Percentiles rank a stretch among this genome's conserved stretches.
Conservation (phyloP, 306 rosid genomes). For the Astragalus membranaceus region DNA sequence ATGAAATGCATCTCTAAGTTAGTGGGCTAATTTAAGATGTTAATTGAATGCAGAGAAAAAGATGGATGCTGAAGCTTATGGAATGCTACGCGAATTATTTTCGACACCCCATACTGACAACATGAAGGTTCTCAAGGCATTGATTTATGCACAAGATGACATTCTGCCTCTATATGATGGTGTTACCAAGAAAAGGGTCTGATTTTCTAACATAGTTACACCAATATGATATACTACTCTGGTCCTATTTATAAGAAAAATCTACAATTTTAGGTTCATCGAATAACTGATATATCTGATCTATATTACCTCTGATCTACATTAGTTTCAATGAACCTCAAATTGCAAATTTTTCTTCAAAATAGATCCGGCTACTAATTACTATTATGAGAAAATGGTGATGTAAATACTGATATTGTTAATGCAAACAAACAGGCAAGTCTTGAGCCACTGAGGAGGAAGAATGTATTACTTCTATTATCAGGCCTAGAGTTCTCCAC, state of each 20-base stretch:
- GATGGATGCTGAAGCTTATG: slow-evolving; percentile 43
- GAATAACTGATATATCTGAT: no score
- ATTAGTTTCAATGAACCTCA: no score
- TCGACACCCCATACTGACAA: slow-evolving; percentile 42
- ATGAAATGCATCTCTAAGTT: background rate
- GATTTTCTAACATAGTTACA: slow-evolving; percentile 28
- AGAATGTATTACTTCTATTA: slow-evolving; percentile 52
- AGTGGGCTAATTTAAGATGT: background rate
- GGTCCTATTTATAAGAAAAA: no score
- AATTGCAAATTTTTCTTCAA: no score
- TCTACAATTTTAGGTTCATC: no score
- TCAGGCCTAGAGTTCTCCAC: slow-evolving; percentile 48
- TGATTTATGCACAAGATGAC: slow-evolving; percentile 48
- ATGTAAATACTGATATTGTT: background rate
- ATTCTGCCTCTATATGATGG: slow-evolving; percentile 50
- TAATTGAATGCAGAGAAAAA: slow-evolving; percentile 33
- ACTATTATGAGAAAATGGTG: no score
- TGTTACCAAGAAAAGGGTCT: slow-evolving; percentile 44
- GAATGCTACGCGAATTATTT: slow-evolving; percentile 32
- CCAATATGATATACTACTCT: no score
- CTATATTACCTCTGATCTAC: no score
- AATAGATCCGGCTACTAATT: no score
- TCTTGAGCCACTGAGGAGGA: slow-evolving; percentile 59
- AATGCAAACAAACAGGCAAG: slow-evolving; percentile 43
- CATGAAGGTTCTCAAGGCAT: slow-evolving; percentile 53